A percentile compares a stretch with the other conserved stretches of the same genome.
Conservation (phyloP, 2,329 filamentous ascomycete genomes). For the Gaeumannomyces sp. region DNA sequence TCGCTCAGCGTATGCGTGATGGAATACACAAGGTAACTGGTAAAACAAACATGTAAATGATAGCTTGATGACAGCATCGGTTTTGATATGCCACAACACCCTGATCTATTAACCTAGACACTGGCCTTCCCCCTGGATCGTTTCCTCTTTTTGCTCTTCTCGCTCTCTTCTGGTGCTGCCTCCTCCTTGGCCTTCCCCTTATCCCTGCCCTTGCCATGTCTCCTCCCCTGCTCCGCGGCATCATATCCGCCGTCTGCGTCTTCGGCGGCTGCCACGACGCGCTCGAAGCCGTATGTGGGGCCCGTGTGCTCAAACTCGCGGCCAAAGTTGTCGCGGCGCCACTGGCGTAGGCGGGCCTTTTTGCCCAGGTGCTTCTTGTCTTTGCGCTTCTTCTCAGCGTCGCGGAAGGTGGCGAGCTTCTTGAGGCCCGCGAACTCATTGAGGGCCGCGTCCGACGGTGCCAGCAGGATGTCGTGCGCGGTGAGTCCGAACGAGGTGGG, state of each 20-base stretch:
- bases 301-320: slow-evolving; percentile 49
- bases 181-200: slow-evolving; percentile 23
- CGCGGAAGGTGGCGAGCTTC: slow-evolving; percentile 86
- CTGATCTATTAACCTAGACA: background rate
- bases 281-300: slow-evolving; percentile 52
- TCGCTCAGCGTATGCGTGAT: too few species aligned
- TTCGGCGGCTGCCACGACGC: slow-evolving; percentile 22
- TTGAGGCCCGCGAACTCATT: slow-evolving; percentile 92
- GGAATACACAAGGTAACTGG: too few species aligned
- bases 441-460: slow-evolving; percentile 76
- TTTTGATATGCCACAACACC: too few species aligned
- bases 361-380: slow-evolving; percentile 87
- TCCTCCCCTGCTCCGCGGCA: slow-evolving; percentile 21
- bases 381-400: slow-evolving; percentile 79
- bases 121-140: slow-evolving; percentile 38
- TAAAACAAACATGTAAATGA: too few species aligned
- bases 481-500: slow-evolving; percentile 87
- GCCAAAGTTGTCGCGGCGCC: slow-evolving; percentile 64
- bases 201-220: slow-evolving; percentile 28
- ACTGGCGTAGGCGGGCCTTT: slow-evolving; percentile 84
- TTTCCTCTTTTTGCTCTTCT: slow-evolving; percentile 45
- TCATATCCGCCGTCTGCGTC: slow-evolving; percentile 21
- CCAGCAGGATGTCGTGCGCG: slow-evolving; percentile 79
- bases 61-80: too few species aligned
- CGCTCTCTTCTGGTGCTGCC: slow-evolving; percentile 20